Base-by-base conservation (phyloP, 192 early-diverging fungal species). In the Coemansia sp. region DNA sequence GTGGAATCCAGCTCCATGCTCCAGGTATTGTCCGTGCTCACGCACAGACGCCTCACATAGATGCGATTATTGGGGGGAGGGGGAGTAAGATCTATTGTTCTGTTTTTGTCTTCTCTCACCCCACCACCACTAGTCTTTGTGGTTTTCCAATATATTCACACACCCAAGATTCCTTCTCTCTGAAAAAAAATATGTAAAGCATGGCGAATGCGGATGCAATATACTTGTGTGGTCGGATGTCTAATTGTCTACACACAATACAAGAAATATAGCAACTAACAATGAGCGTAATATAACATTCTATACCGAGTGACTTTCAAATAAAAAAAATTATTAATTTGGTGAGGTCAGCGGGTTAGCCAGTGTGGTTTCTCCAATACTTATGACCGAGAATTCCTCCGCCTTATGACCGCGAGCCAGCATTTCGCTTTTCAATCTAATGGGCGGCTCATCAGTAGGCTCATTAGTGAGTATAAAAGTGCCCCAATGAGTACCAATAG, bases 401-500 rank as follows among this genome's bases (percentile, higher is more conserved):
- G 21, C 52, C 26, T 13, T 8, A 55, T 55, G 52, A 11, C 52
- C 52, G 8, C 52, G 23, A 10, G 52, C 52, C 52, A 14, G 3
- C 52, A 55, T 55, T 13, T 28, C 52, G 23, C 13, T 10, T 28
- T 23, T 55, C 52, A 55, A 72, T 28, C 88, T 80, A 17, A 73
- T 50, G 0, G 91, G 91, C 21, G 94, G 94, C 67, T 92, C 92
- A 40, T 75, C 85, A 5, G 88, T 70, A 13, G 84, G 81, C 68
- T 94, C 94, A 59, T 84, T 82, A 10, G 91, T 93, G 65, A 95
- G 78, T 4, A 86, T 64, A 87, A 91, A 96, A 13, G 92, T 92
- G 9, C 92, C 92, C 93, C 93, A 95, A 69, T 96, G 95, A 73
- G 95, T 93, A 9, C 87, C 92, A 30, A 94, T 77, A 11, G 85